Base-by-base conservation (phyloP, 495 filamentous ascomycete species). In the Xylaria grammica region DNA sequence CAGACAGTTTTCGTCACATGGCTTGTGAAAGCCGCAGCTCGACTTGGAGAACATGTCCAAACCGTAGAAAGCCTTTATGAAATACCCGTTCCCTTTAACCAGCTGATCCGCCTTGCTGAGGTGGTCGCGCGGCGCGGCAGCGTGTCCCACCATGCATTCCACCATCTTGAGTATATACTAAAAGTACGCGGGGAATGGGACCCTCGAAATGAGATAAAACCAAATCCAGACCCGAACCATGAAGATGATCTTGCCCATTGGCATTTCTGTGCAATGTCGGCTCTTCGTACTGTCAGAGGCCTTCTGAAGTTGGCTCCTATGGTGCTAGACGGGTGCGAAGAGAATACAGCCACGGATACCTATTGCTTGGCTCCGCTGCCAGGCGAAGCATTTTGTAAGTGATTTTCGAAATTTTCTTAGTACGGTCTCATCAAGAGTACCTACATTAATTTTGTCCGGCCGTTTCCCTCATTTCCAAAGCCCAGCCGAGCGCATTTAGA, bases 371-470 rank as follows among this genome's bases (percentile, higher is more conserved):
- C 29, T 11, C 11, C 1, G 5, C 24, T 60, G 13, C n/a, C 19
- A 7, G 57, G 30, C 8, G 57, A 60, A 19, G 42, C 29, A 32
- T 60, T 49, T 30, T 60, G 50, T 53, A 36, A 36, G 50, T 36
- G 20, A 36, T 17, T 30, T 27, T 0, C 4, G 24, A 2, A 49
- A 51, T 51, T 1, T 15, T 15, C 48, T 8, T 53, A 7, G 30
- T 7, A 17, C 2, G 15, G 9, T 1, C n/a, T 2, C n/a, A 11
- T 22, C 30, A 27, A 22, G n/a, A 9, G 9, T 4, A 19, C n/a
- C n/a, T n/a, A n/a, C n/a, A n/a, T n/a, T n/a, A n/a, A n/a, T n/a
- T n/a, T n/a, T n/a, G n/a, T n/a, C n/a, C n/a, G n/a, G n/a, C n/a
- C n/a, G n/a, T n/a, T n/a, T n/a, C n/a, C n/a, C n/a, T n/a, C n/a